phyloP scores from a whole-genome alignment of 768 basidiomycete genomes.

The Ramaria rubella region DNA sequence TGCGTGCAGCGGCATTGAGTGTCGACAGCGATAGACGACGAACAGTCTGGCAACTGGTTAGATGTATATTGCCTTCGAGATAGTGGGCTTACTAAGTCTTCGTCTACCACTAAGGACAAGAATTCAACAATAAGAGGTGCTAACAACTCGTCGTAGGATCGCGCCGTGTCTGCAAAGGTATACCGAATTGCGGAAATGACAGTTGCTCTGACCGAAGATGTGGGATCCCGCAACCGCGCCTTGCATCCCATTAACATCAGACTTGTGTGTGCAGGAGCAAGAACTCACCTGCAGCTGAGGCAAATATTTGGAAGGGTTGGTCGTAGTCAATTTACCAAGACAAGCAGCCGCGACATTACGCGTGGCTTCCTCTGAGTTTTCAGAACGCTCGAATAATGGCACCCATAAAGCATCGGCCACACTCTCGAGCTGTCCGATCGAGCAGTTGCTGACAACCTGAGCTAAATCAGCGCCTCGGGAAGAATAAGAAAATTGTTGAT shows the following conservation, averaged over 20 bases:
- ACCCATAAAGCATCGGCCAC: conserved; percentile 89
- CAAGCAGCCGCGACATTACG: conserved; percentile 95
- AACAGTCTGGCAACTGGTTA: conserved; percentile 56
- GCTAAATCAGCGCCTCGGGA: background rate
- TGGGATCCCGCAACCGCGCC: conserved; percentile 62
- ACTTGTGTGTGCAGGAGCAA: background rate
- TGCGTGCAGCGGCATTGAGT: conserved; percentile 90
- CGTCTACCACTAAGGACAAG: conserved; percentile 82
- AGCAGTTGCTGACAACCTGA: conserved; percentile 88
- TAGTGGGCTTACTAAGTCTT: conserved; percentile 62
- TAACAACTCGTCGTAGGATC: conserved; percentile 85
- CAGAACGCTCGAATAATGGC: conserved; percentile 87
- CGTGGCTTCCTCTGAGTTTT: conserved; percentile 83
- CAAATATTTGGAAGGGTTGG: conserved; percentile 84
- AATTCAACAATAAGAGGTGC: conserved; percentile 87
- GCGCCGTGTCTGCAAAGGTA: conserved; percentile 80
- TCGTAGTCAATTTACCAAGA: conserved; percentile 89
- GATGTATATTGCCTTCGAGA: background rate
- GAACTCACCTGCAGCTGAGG: conserved; percentile 80
- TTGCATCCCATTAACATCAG: conserved; percentile 19
- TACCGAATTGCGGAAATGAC: conserved; percentile 90
- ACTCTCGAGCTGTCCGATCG: conserved; percentile 73
- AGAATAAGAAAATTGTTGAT: background rate
- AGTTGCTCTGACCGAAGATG: conserved; percentile 72
- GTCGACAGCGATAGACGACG: conserved; percentile 85